These are phyloP conservation scores for Trametopsis cervina DNA, from an alignment of 768 basidiomycete species.

Conservation along the genomic window DNA sequence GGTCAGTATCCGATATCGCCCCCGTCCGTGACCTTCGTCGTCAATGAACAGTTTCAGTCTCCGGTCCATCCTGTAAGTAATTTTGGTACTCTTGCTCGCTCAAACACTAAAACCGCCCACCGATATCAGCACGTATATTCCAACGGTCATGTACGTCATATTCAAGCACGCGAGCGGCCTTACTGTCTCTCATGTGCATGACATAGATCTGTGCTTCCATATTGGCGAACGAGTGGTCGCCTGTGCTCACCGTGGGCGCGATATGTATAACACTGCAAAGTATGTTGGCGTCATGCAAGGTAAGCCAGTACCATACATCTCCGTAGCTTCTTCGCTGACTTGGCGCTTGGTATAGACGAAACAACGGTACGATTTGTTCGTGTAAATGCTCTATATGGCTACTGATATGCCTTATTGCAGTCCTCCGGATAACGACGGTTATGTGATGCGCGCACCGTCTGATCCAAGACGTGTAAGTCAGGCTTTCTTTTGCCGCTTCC, in stretches of 20 bases:
- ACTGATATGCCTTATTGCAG: no score
- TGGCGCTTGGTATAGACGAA: constrained; percentile 32
- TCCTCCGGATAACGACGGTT: constrained; percentile 79
- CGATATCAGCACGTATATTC: constrained; percentile 73
- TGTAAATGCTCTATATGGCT: no score
- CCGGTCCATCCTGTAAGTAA: constrained; percentile 72
- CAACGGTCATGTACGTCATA: constrained; percentile 61
- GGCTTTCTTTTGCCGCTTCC: not conserved
- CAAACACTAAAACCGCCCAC: not conserved
- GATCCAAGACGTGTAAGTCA: constrained; percentile 77
- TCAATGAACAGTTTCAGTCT: constrained; percentile 53
- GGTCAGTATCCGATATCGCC: constrained; percentile 78
- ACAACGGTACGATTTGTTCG: constrained; percentile 50
- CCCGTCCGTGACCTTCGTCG: constrained; percentile 82
- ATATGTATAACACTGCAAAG: constrained; percentile 85
- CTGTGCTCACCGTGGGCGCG: constrained; percentile 75
- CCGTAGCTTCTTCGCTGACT: not conserved
- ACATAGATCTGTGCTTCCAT: constrained; percentile 91
- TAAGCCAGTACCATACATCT: constrained; percentile 23
- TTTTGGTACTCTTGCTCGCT: not conserved
- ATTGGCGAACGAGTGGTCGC: constrained; percentile 85
- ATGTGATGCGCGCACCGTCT: constrained; percentile 68
- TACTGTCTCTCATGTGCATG: no score
- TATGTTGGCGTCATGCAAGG: constrained; percentile 92
- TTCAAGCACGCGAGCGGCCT: no score